phyloP scores from a whole-genome alignment of 306 rosid species.

The Crotalaria pallida region DNA sequence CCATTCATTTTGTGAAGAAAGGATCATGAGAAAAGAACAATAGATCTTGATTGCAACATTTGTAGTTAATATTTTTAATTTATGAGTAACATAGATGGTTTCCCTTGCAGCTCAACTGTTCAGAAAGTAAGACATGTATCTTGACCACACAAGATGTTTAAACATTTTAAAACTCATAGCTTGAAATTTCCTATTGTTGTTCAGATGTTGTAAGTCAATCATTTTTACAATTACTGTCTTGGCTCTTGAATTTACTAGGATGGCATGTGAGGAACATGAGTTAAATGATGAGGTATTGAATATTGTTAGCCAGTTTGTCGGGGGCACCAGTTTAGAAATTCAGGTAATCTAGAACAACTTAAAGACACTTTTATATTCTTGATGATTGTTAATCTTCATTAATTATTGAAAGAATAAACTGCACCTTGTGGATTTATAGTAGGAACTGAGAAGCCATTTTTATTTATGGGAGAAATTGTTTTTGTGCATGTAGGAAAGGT shows the following conservation, averaged over 20 bases:
- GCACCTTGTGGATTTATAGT: background rate
- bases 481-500: slow-evolving; percentile 59
- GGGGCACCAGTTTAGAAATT: slow-evolving; percentile 59
- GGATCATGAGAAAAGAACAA: background rate
- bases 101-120: background rate
- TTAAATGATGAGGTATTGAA: slow-evolving; percentile 60
- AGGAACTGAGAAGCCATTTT: slow-evolving; percentile 11
- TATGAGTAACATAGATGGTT: background rate
- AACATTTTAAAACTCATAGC: slow-evolving; percentile 1
- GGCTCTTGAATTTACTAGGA: slow-evolving; percentile 50
- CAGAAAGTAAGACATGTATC: slow-evolving; percentile 14
- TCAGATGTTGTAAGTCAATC: background rate
- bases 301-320: slow-evolving; percentile 66
- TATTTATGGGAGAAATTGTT: slow-evolving; percentile 6
- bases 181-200: slow-evolving; percentile 2
- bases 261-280: slow-evolving; percentile 80
- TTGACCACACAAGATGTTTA: background rate
- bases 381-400: slow-evolving; percentile 20
- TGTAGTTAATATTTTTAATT: slow-evolving; percentile 15
- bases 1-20: slow-evolving; percentile 16
- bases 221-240: slow-evolving; percentile 16
- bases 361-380: slow-evolving; percentile 10
- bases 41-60: slow-evolving; percentile 1
- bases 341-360: slow-evolving; percentile 52
- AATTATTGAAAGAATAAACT: background rate